These are phyloP conservation scores for Biancaea sappan DNA, from an alignment of 306 rosid genomes.

Conservation along the genomic window DNA sequence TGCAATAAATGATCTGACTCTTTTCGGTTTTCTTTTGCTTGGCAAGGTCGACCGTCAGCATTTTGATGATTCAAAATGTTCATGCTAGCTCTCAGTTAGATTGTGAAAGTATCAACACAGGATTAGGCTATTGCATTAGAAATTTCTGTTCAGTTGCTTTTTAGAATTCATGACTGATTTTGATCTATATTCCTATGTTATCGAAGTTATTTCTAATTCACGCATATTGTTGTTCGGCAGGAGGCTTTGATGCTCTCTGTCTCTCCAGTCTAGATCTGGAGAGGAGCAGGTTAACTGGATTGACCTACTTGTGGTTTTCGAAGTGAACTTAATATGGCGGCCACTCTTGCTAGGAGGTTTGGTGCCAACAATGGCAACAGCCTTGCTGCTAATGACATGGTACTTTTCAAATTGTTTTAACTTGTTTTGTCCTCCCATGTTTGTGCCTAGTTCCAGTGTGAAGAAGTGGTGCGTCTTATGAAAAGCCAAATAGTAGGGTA, in stretches of 20 bases:
- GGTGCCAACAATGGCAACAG: slow-evolving; percentile 84
- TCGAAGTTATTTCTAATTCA: background rate
- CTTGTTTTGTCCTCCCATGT: background rate
- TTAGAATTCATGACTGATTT: slow-evolving; percentile 15
- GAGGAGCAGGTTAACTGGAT: slow-evolving; percentile 44
- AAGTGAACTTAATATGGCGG: slow-evolving; percentile 65
- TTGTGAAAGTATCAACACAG: background rate
- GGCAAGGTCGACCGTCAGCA: background rate
- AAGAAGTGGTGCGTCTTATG: background rate
- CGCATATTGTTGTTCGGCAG: slow-evolving; percentile 38
- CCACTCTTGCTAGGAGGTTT: slow-evolving; percentile 73
- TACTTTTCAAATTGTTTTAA: slow-evolving; percentile 38
- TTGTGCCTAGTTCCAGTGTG: background rate
- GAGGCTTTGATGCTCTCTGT: slow-evolving; percentile 52
- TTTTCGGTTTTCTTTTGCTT: background rate
- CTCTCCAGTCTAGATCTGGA: slow-evolving; percentile 68
- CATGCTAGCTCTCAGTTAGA: background rate
- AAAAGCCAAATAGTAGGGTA: background rate
- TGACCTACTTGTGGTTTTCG: slow-evolving; percentile 39
- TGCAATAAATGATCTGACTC: background rate
- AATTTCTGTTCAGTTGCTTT: slow-evolving; percentile 10
- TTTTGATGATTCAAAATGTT: background rate
- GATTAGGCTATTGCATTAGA: background rate
- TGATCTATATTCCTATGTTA: slow-evolving; percentile 37
- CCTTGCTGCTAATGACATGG: slow-evolving; percentile 78